Percentiles rank a stretch among this genome's conserved stretches.
Evolutionary conservation across 169 alveolate genomes (phyloP).

Genomic region (Plasmodium falciparum): DNA sequence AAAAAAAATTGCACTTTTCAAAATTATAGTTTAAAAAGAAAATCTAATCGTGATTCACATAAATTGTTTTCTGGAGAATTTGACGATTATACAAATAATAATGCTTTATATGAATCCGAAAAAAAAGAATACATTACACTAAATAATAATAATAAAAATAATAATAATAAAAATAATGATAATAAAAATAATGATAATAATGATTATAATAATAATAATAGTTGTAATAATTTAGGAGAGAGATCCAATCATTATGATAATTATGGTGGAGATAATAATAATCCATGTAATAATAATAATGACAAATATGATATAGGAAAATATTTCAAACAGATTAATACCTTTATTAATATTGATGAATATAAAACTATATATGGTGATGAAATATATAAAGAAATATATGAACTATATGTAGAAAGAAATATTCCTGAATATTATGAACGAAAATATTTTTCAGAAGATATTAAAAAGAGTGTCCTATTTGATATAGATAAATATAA

Average conservation of each 20-base stretch:
- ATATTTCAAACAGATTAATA: slow-evolving; percentile 42
- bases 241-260: background rate
- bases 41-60: background rate
- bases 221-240: too few species aligned
- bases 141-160: too few species aligned
- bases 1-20: background rate
- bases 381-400: slow-evolving; percentile 33
- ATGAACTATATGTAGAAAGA: slow-evolving; percentile 60
- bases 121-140: too few species aligned
- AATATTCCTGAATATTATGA: slow-evolving; percentile 53
- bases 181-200: too few species aligned
- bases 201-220: too few species aligned
- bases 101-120: background rate
- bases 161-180: too few species aligned
- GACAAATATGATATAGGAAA: slow-evolving; percentile 5
- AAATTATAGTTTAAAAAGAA: background rate
- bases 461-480: slow-evolving; percentile 45
- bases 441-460: slow-evolving; percentile 20
- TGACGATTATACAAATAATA: background rate
- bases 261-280: too few species aligned
- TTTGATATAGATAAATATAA: slow-evolving; percentile 69
- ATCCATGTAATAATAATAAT: background rate
- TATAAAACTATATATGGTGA: slow-evolving; percentile 38
- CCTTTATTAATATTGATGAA: slow-evolving; percentile 27
- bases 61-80: too few species aligned